Base-by-base conservation (phyloP, 2,329 filamentous ascomycete genomes). In the Epichloe coenophiala region DNA sequence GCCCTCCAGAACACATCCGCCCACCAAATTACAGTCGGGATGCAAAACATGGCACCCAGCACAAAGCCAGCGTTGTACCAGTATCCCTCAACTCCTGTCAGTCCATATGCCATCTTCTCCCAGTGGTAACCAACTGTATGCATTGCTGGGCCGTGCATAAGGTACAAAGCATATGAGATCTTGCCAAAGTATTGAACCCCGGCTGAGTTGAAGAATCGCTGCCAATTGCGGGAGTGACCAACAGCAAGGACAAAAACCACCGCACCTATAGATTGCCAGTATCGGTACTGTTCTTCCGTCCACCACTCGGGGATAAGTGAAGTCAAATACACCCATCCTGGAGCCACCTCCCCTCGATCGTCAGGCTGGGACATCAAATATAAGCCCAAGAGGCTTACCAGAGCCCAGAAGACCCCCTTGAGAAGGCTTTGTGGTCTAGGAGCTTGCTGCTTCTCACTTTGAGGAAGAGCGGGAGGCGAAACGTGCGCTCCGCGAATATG, bases 161-260 rank as follows among this genome's bases (percentile, higher is more conserved):
- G 70, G 60, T 83, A 83, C 27, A 83, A 60, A 47, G 76, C 73
- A 59, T 78, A 83, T 48, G 76, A 80, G 56, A 82, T 74, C 59
- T 73, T 73, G 52, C 79, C 79, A 5, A 82, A 65, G 61, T 81
- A 82, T 58, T 80, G 77, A 3, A 78, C 66, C 15, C 69, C 56
- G 2, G 63, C 58, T 1, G 67, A 65, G 58, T 73, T 73, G 63
- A 81, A 78, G 51, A 78, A 64, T 17, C 65, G 63, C 57, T 75
- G 73, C 67, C 76, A 73, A 4, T 59, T 62, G 2, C 63, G 60
- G 4, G 71, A 72, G 49, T 73, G 69, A 23, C 71, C 68, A 17
- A 76, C 71, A 37, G 71, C 70, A 50, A 72, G 63, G 5, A 80
- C 71, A 51, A 80, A 74, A 2, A 78, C 53, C 33, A 76, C 64